Evolutionary conservation across 106 monocot genomes (phyloP).

Genomic region (Agapanthus africanus): DNA sequence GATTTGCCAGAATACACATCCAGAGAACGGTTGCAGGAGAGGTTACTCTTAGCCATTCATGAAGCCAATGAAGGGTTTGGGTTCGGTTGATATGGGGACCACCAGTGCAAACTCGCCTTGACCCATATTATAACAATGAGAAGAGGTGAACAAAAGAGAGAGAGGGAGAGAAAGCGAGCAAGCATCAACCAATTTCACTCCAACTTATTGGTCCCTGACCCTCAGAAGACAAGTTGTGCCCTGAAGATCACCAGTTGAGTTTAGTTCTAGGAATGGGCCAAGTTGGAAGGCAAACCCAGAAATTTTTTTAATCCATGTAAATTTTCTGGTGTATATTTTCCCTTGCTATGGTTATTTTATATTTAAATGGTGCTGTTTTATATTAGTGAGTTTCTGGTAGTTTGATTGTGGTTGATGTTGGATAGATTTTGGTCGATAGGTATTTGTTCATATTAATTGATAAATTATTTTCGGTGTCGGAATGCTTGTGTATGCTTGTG

Average conservation of each 20-base stretch:
- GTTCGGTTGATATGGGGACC: slow-evolving; percentile 43
- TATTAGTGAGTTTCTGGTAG: background rate
- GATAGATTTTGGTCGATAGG: too few relatives aligned
- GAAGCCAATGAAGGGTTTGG: slow-evolving; percentile 89
- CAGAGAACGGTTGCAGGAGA: slow-evolving; percentile 63
- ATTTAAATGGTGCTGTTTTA: background rate
- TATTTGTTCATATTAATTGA: too few relatives aligned
- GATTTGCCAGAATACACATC: slow-evolving; percentile 68
- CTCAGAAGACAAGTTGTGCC: background rate
- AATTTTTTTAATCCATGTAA: background rate
- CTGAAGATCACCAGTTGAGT: too few relatives aligned
- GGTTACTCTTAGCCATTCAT: slow-evolving; percentile 68
- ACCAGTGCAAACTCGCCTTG: background rate
- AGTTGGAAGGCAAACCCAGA: background rate
- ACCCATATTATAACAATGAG: slow-evolving; percentile 19
- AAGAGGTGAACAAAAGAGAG: slow-evolving; percentile 4
- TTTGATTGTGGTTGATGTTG: too few relatives aligned
- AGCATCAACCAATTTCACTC: background rate
- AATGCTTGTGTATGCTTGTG: too few relatives aligned
- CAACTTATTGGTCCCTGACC: background rate
- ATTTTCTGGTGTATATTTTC: background rate
- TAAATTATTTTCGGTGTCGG: too few relatives aligned
- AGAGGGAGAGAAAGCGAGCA: background rate
- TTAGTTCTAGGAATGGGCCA: background rate
- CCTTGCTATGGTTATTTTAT: background rate